phyloP scores from a whole-genome alignment of 1,139 yeast species.

The Lodderomyces elongisporus region DNA sequence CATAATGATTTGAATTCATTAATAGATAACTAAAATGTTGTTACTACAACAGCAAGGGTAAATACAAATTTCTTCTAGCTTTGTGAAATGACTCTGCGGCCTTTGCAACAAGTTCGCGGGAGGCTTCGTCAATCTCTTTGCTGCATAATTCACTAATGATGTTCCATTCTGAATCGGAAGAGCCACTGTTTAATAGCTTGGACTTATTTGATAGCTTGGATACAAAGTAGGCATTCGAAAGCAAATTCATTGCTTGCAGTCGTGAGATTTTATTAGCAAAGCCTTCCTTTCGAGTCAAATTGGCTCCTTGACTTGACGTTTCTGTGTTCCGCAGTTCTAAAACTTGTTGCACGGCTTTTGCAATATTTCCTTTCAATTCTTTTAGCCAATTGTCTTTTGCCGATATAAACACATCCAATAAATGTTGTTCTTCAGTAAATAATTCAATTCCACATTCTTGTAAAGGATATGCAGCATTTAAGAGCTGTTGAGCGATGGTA shows the following conservation, averaged over 20 bases:
- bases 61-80: slow-evolving; percentile 26
- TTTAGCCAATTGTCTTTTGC: slow-evolving; percentile 1
- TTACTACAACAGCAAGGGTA: slow-evolving; percentile 28
- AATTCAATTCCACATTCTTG: background rate
- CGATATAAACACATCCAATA: background rate
- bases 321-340: no score
- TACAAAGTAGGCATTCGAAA: background rate
- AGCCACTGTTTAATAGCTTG: no score
- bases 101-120: slow-evolving; percentile 16
- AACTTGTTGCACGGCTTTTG: no score
- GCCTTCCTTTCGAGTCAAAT: no score
- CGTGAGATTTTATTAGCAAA: no score
- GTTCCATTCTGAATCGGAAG: background rate
- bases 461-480: background rate
- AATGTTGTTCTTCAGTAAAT: background rate
- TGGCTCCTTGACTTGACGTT: no score
- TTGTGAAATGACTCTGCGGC: slow-evolving; percentile 28
- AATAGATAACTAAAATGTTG: background rate
- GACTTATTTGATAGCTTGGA: background rate
- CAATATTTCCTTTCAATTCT: no score
- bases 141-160: background rate
- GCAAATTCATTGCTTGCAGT: no score
- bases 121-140: slow-evolving; percentile 13
- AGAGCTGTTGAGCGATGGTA: background rate
- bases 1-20: background rate